phyloP scores from a whole-genome alignment of 106 monocot genomes.

The Acanthochlamys bracteata region DNA sequence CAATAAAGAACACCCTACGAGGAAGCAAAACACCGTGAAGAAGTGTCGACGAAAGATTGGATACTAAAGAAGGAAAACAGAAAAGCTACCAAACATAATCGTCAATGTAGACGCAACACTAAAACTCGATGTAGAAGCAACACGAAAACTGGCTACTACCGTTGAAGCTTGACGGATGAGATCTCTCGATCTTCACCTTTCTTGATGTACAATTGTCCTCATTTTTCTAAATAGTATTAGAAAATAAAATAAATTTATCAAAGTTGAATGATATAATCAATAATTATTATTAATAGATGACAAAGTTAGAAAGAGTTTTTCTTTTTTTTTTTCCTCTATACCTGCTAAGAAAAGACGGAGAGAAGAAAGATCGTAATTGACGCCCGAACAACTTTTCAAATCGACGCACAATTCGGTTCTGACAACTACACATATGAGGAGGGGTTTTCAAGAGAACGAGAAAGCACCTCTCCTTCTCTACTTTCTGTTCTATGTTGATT shows the following conservation, averaged over 20 bases:
- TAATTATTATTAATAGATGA: too few species aligned
- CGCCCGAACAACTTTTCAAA: too few species aligned
- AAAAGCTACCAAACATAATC: conserved; percentile 22
- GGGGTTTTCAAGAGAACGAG: too few species aligned
- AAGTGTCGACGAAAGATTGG: conserved; percentile 26
- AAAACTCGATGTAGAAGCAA: too few species aligned
- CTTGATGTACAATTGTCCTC: conserved; percentile 18
- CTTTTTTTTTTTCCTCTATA: background rate
- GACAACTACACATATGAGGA: too few species aligned
- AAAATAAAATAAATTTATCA: too few species aligned
- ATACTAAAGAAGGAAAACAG: conserved; percentile 30
- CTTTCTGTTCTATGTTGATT: too few species aligned
- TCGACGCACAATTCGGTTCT: too few species aligned
- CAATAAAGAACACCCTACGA: conserved; percentile 38
- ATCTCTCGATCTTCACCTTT: conserved; percentile 34
- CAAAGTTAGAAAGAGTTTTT: background rate
- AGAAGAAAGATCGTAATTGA: background rate
- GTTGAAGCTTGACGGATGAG: conserved; percentile 11
- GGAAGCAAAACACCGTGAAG: conserved; percentile 14
- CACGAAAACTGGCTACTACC: too few species aligned
- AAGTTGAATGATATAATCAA: too few species aligned
- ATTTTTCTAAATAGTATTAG: background rate
- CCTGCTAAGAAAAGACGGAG: background rate
- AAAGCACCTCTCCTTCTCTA: too few species aligned
- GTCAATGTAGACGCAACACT: conserved; percentile 42